Conservation (phyloP, 371 early-diverging fungal genomes). For the Chytridiales sp. region DNA sequence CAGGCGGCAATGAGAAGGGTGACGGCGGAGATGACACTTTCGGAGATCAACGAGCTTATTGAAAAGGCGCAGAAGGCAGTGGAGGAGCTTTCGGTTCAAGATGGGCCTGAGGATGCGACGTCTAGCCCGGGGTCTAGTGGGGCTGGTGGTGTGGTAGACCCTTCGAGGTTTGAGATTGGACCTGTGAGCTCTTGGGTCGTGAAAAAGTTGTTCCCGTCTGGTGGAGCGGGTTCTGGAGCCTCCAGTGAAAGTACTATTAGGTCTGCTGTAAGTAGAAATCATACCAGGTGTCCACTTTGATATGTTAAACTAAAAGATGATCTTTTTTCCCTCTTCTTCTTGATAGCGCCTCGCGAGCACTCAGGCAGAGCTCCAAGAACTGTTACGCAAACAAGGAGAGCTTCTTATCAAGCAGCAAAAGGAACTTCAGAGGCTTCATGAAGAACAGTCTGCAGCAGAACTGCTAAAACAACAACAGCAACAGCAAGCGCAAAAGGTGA, state of each 20-base stretch:
- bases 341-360: constrained; percentile 21
- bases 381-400: constrained; percentile 21
- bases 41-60: background rate
- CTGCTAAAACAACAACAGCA: background rate
- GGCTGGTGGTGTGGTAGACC: no score
- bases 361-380: constrained; percentile 20
- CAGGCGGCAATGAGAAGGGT: constrained; percentile 16
- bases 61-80: constrained; percentile 5
- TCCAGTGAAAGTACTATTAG: no score
- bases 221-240: no score
- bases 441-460: background rate
- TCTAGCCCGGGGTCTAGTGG: no score
- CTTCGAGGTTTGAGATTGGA: constrained; percentile 18
- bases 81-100: constrained; percentile 14
- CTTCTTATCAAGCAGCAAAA: background rate
- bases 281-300: background rate
- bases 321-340: constrained; percentile 2
- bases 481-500: background rate
- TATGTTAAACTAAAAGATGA: background rate
- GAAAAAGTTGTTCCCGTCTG: background rate
- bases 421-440: background rate
- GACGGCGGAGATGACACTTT: constrained; percentile 7
- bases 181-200: constrained; percentile 12
- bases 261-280: no score
- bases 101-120: no score